Conservation (phyloP, 768 basidiomycete genomes). For the Suillus clintonianus region DNA sequence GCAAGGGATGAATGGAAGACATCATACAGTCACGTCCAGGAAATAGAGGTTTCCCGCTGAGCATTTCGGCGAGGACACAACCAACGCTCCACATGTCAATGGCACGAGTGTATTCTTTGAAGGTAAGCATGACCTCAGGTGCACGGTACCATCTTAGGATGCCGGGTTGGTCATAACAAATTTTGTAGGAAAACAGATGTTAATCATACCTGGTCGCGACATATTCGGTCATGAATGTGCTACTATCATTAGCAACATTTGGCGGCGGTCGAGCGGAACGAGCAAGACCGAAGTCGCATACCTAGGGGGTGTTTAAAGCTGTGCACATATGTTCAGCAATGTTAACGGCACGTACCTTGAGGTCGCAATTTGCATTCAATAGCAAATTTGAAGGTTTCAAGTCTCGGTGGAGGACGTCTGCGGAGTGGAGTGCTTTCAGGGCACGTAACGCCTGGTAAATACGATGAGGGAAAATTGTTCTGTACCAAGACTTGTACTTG, state of each 20-base stretch:
- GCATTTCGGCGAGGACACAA: conserved; percentile 89
- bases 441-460: conserved; percentile 75
- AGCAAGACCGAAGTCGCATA: conserved; percentile 88
- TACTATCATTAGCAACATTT: conserved; percentile 71
- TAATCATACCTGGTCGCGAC: conserved; percentile 80
- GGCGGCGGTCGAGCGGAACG: conserved; percentile 76
- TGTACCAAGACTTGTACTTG: neutral
- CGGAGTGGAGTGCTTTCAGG: conserved; percentile 92
- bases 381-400: conserved; percentile 96
- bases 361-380: conserved; percentile 94
- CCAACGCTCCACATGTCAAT: conserved; percentile 90
- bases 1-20: conserved; percentile 3
- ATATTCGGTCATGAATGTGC: conserved; percentile 90
- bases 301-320: conserved; percentile 36
- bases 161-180: conserved; percentile 4
- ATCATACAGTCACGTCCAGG: conserved; percentile 86
- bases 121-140: conserved; percentile 97
- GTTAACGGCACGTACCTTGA: conserved; percentile 61
- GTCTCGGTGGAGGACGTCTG: conserved; percentile 93
- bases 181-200: neutral
- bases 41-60: conserved; percentile 89
- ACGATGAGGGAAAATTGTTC: conserved; percentile 3
- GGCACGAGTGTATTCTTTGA: conserved; percentile 90
- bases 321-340: conserved; percentile 4
- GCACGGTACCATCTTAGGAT: conserved; percentile 87